Base-by-base conservation (phyloP, 768 basidiomycete species). In the Pholiota microspora region DNA sequence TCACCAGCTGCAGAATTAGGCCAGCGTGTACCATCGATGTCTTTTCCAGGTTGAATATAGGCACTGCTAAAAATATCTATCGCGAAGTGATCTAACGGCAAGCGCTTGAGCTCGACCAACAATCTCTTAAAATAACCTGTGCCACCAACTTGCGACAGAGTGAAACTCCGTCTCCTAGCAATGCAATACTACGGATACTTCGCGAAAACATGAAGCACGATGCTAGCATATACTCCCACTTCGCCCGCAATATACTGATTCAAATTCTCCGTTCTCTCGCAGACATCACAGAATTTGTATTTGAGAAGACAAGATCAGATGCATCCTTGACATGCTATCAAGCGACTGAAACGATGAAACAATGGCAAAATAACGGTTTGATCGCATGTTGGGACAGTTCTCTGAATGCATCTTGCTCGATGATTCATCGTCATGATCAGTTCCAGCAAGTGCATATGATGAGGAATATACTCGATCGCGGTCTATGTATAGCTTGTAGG, bases 301-400 rank as follows among this genome's bases (percentile, higher is more conserved):
- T 23, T 2, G 16, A 21, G 10, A 23, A 16, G 23, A 42, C 40
- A 16, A 23, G 18, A 42, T 42, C 40, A 42, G 16, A 24, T 23
- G 21, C 40, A 42, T 18, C 40, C 3, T 10, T 48, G 46, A 48
- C 46, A 48, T 48, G 28, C 46, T 52, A 48, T 56, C 50, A 51
- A 23, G n/a, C 34, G 7, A 53, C 34, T 49, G 60, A 51, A 61
- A 35, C 52, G 54, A 56, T 59, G 57, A 48, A 61, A 49, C 54
- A 55, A 61, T 61, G 60, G 49, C 34, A 50, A 52, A 54, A 48
- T 62, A 53, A n/a, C 28, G 35, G 23, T 54, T 46, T 62, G 56
- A 58, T 61, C 57, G 49, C 48, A 46, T 61, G 55, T 48, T 47
- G 32, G 7, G 13, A 27, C 32, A 23, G 34, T 29, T 15, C 36